A percentile compares a stretch with the other conserved stretches of the same genome.
phyloP scores from a whole-genome alignment of 805 yeast genomes.

The Candida xiaguanensis region DNA sequence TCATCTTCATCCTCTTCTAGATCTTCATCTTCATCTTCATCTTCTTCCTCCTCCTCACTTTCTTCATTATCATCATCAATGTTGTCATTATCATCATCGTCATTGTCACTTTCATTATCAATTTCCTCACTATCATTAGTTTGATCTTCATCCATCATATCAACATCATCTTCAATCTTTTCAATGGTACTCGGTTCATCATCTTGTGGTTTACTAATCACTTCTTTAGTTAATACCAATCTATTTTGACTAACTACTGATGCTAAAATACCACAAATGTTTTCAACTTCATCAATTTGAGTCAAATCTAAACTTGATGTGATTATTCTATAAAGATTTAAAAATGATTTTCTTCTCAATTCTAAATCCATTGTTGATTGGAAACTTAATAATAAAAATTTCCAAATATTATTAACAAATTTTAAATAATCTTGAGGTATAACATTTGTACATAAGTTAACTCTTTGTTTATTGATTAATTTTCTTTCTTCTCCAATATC shows the following conservation, averaged over 20 bases:
- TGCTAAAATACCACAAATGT: conserved; percentile 49
- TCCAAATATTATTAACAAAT: conserved; percentile 48
- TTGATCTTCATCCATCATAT: conserved; percentile 3
- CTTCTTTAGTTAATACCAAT: not conserved
- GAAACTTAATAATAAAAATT: conserved; percentile 57
- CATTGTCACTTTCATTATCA: not conserved
- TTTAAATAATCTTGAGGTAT: conserved; percentile 19
- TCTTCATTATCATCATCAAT: conserved; percentile 4
- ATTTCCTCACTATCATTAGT: conserved; percentile 1
- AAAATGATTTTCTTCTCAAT: conserved; percentile 53
- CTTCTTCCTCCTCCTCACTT: conserved; percentile 6
- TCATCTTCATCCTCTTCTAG: conserved; percentile 8
- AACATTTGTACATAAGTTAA: conserved; percentile 24
- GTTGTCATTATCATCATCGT: conserved; percentile 3
- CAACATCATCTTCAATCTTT: conserved; percentile 7
- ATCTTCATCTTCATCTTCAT: conserved; percentile 6
- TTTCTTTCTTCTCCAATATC: conserved; percentile 22
- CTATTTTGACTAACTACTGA: conserved; percentile 52
- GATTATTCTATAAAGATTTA: conserved; percentile 51
- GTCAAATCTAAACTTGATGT: conserved; percentile 28
- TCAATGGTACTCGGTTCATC: conserved; percentile 9
- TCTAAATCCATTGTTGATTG: conserved; percentile 69
- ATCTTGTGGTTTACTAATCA: conserved; percentile 7
- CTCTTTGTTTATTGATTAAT: conserved; percentile 27
- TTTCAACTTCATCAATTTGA: conserved; percentile 26